These are phyloP conservation scores for Suillus ampliporus DNA, from an alignment of 768 basidiomycete genomes.

Conservation along the genomic window DNA sequence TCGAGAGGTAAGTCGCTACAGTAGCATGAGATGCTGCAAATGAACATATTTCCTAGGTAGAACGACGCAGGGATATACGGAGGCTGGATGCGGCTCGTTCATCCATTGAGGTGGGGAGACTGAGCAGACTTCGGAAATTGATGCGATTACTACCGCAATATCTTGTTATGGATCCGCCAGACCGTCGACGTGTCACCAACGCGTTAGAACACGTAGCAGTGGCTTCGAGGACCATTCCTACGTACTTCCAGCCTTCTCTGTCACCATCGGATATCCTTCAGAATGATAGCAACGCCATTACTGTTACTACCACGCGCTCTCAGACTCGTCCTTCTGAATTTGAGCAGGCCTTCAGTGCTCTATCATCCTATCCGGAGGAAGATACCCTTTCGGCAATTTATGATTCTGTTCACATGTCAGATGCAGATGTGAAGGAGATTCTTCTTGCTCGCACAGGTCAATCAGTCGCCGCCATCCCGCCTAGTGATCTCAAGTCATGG, in stretches of 20 bases:
- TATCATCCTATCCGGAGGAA: not conserved
- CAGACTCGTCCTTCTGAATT: not conserved
- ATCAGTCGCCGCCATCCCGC: not conserved
- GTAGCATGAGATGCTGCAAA: not conserved
- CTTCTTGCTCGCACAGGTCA: conserved; percentile 8
- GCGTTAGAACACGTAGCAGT: conserved; percentile 25
- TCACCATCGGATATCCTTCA: not conserved
- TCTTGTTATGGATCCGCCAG: conserved; percentile 36
- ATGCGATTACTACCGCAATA: conserved; percentile 46
- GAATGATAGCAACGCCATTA: conserved; percentile 2
- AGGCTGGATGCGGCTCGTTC: conserved; percentile 56
- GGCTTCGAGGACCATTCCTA: conserved; percentile 12
- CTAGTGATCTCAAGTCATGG: conserved; percentile 2
- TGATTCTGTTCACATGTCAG: not conserved
- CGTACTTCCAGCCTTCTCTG: conserved; percentile 18
- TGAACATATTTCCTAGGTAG: conserved; percentile 45
- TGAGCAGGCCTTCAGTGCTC: not conserved
- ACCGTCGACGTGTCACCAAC: conserved; percentile 36
- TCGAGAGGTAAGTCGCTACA: conserved; percentile 57
- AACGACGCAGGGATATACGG: conserved; percentile 59
- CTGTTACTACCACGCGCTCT: not conserved
- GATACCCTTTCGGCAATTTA: not conserved
- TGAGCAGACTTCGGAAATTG: conserved; percentile 55
- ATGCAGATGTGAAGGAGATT: conserved; percentile 11
- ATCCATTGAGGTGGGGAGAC: conserved; percentile 61